phyloP scores from a whole-genome alignment of 352 stramenopile species.

The Hyaloperonospora brassicae region DNA sequence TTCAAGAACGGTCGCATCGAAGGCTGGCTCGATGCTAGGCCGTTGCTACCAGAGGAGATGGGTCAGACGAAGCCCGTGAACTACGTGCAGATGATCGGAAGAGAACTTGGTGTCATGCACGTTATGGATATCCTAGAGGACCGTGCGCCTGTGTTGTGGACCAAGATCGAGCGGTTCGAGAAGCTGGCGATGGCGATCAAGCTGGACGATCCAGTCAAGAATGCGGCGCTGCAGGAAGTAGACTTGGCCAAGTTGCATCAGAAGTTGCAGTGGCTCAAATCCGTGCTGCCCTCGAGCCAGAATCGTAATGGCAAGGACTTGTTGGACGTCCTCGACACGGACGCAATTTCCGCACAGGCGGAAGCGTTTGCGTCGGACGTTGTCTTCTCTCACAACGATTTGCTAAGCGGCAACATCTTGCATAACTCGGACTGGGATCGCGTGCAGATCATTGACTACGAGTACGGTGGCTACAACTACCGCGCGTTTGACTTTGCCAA shows the following conservation, averaged over 20 bases:
- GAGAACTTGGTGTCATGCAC: conserved; percentile 86
- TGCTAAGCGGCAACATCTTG: conserved; percentile 84
- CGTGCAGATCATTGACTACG: conserved; percentile 93
- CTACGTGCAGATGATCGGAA: conserved; percentile 80
- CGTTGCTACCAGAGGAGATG: conserved; percentile 87
- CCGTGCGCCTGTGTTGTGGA: conserved; percentile 60
- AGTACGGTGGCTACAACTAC: conserved; percentile 92
- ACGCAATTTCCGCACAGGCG: conserved; percentile 74
- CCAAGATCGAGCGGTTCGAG: conserved; percentile 76
- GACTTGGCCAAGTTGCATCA: conserved; percentile 48
- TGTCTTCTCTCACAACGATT: conserved; percentile 92
- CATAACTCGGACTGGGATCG: conserved; percentile 68
- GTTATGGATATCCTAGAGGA: conserved; percentile 67
- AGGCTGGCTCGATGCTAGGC: conserved; percentile 77
- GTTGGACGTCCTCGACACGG: conserved; percentile 36
- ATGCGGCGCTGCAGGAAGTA: conserved; percentile 46
- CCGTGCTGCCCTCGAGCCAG: conserved; percentile 61
- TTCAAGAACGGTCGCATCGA: conserved; percentile 91
- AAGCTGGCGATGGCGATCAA: conserved; percentile 59
- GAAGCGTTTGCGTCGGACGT: conserved; percentile 67
- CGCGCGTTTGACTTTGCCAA: conserved; percentile 92
- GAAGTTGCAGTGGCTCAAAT: conserved; percentile 77
- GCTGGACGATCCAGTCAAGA: conserved; percentile 53
- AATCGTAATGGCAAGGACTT: conserved; percentile 63
- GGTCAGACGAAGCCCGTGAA: conserved; percentile 60